Conservation (phyloP, 495 filamentous ascomycete species). For the Polyplosphaeria fusca region DNA sequence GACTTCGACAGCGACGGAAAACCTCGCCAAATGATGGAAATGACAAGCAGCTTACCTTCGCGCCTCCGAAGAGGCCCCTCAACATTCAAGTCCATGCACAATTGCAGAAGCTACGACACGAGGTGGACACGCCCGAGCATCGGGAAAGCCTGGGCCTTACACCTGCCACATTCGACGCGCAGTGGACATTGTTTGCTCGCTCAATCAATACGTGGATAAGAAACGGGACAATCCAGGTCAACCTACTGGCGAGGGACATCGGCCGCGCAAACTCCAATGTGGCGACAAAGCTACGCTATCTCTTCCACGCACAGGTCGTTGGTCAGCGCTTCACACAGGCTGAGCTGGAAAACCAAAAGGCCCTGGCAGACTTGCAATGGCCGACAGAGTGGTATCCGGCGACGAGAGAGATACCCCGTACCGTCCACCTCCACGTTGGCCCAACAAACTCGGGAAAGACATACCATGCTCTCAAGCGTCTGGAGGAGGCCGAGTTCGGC, state of each 20-base stretch:
- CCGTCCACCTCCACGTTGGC: conserved; percentile 88
- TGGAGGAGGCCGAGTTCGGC: conserved; percentile 70
- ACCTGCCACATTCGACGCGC: conserved; percentile 8
- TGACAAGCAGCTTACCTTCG: too few species aligned
- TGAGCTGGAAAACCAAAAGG: conserved; percentile 57
- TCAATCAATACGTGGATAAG: conserved; percentile 10
- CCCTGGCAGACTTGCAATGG: conserved; percentile 73
- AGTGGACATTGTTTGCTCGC: conserved; percentile 18
- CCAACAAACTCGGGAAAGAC: conserved; percentile 99
- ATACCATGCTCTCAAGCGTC: conserved; percentile 85
- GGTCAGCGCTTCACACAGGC: conserved; percentile 47
- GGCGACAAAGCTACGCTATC: conserved; percentile 55
- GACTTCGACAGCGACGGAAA: too few species aligned
- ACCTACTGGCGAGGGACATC: not conserved
- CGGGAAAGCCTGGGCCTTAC: conserved; percentile 24
- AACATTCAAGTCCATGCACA: too few species aligned
- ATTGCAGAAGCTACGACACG: too few species aligned
- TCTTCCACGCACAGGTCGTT: conserved; percentile 53
- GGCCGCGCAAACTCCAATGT: not conserved
- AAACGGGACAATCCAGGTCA: conserved; percentile 1
- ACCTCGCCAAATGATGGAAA: too few species aligned
- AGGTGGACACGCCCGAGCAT: conserved; percentile 7
- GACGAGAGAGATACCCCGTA: conserved; percentile 73
- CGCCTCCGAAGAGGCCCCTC: too few species aligned
- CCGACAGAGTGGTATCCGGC: conserved; percentile 89